Percentiles rank a stretch among this genome's conserved stretches.
These are phyloP conservation scores for Pyrenophora teres DNA, from an alignment of 2,329 filamentous ascomycete species.

Conservation along the genomic window DNA sequence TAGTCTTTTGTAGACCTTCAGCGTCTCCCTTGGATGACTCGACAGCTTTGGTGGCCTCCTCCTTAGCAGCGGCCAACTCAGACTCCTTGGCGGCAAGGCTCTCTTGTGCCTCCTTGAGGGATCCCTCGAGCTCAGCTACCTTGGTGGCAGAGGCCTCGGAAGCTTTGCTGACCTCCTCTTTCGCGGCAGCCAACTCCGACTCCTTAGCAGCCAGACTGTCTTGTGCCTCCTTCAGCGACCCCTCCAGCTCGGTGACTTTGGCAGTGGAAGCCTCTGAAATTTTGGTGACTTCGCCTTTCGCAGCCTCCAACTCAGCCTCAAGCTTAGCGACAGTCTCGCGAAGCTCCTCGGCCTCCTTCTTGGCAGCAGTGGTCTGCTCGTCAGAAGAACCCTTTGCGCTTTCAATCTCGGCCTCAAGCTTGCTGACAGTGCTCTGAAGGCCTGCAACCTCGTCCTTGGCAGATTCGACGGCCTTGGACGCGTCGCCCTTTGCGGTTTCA, in stretches of 20 bases:
- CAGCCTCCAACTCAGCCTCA: conserved; percentile 22
- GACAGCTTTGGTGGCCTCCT: conserved; percentile 23
- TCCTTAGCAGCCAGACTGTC: conserved; percentile 28
- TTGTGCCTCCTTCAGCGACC: conserved; percentile 24
- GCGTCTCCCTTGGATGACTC: conserved; percentile 24
- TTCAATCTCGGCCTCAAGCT: conserved; percentile 30
- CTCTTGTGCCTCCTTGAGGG: conserved; percentile 24
- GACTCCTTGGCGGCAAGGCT: conserved; percentile 28
- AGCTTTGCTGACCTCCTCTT: conserved; percentile 24
- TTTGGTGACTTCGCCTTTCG: conserved; percentile 22
- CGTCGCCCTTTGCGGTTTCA: conserved; percentile 20
- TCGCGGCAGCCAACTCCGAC: conserved; percentile 26
- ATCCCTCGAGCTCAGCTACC: conserved; percentile 31
- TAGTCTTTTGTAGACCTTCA: conserved; percentile 22
- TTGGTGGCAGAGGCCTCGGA: conserved; percentile 27
- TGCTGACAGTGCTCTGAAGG: conserved; percentile 31
- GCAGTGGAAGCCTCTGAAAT: conserved; percentile 23
- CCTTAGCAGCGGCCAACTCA: conserved; percentile 26
- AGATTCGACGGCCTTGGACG: conserved; percentile 19
- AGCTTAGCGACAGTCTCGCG: conserved; percentile 17
- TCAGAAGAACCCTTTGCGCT: conserved; percentile 21
- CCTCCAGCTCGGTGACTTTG: conserved; percentile 34
- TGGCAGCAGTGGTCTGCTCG: conserved; percentile 17
- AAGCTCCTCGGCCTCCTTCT: conserved; percentile 20
- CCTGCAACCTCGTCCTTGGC: conserved; percentile 30